These are phyloP conservation scores for Musa schizocarpa DNA, from an alignment of 176 grass and related monocot genomes.

Conservation along the genomic window DNA sequence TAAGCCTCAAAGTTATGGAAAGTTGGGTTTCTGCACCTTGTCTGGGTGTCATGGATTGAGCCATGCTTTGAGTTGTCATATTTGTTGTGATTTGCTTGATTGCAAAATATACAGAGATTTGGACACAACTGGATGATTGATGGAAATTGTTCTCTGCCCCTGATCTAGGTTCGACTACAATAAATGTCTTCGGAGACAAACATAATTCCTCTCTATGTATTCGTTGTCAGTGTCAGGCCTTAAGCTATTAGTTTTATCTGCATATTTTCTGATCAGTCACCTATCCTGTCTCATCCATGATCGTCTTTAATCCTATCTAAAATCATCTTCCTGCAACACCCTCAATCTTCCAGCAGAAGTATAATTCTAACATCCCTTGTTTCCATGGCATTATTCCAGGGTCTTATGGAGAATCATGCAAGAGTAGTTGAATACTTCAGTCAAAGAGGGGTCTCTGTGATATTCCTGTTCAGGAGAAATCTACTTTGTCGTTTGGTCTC, in stretches of 20 bases:
- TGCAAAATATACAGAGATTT: not conserved
- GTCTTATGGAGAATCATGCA: conserved; percentile 59
- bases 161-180: no score
- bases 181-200: no score
- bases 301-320: not conserved
- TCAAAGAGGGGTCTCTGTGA: conserved; percentile 59
- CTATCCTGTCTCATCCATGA: not conserved
- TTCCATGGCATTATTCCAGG: conserved; percentile 42
- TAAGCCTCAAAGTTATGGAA: not conserved
- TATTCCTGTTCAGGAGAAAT: conserved; percentile 94
- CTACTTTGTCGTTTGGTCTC: conserved; percentile 66
- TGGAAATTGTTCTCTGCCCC: no score
- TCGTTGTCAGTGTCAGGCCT: not conserved
- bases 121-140: no score
- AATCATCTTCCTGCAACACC: not conserved
- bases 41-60: not conserved
- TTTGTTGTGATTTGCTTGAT: not conserved
- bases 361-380: not conserved
- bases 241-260: not conserved
- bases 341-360: not conserved
- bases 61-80: not conserved
- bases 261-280: not conserved
- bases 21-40: not conserved
- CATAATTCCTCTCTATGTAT: not conserved
- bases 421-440: conserved; percentile 75